A percentile compares a stretch with the other conserved stretches of the same genome.
Evolutionary conservation across 192 early-diverging fungal species (phyloP).

Genomic region (Coemansia biformis): DNA sequence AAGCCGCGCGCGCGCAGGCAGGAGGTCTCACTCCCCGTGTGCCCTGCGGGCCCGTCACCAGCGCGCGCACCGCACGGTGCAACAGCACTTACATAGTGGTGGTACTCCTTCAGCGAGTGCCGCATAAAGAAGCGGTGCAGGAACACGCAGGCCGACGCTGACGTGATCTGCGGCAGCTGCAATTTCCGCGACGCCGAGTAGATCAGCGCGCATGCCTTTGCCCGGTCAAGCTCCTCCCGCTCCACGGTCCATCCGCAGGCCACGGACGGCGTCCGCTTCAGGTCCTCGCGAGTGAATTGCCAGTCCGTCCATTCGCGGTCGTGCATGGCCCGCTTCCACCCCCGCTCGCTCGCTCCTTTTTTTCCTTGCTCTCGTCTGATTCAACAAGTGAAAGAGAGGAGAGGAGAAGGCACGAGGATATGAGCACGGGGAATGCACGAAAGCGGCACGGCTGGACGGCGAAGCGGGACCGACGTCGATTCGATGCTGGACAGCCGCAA

Average conservation of each 20-base stretch:
- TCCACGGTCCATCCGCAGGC: slow-evolving; percentile 48
- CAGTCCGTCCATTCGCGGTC: slow-evolving; percentile 39
- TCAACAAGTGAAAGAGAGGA: slow-evolving; percentile 3
- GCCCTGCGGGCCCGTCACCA: too few relatives aligned
- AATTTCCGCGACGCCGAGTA: slow-evolving; percentile 50
- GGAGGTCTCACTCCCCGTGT: too few relatives aligned
- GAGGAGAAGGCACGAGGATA: slow-evolving; percentile 2
- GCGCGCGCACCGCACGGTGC: too few relatives aligned
- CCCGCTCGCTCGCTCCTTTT: too few relatives aligned
- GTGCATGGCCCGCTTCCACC: slow-evolving; percentile 1
- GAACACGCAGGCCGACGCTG: slow-evolving; percentile 39
- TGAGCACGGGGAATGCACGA: too few relatives aligned
- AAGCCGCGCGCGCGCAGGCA: too few relatives aligned
- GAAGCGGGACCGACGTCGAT: too few relatives aligned
- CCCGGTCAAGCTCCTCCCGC: slow-evolving; percentile 54
- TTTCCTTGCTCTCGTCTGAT: too few relatives aligned
- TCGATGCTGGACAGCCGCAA: too few relatives aligned
- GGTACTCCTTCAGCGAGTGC: slow-evolving; percentile 42
- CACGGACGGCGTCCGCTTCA: slow-evolving; percentile 54
- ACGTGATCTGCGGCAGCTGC: slow-evolving; percentile 47
- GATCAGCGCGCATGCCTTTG: slow-evolving; percentile 53
- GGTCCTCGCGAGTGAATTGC: slow-evolving; percentile 51
- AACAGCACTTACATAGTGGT: slow-evolving; percentile 44
- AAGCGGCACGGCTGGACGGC: too few relatives aligned
- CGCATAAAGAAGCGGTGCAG: slow-evolving; percentile 50